Evolutionary conservation across 108 stramenopile species (phyloP).

Genomic region (Hondaea fermentalgiana): DNA sequence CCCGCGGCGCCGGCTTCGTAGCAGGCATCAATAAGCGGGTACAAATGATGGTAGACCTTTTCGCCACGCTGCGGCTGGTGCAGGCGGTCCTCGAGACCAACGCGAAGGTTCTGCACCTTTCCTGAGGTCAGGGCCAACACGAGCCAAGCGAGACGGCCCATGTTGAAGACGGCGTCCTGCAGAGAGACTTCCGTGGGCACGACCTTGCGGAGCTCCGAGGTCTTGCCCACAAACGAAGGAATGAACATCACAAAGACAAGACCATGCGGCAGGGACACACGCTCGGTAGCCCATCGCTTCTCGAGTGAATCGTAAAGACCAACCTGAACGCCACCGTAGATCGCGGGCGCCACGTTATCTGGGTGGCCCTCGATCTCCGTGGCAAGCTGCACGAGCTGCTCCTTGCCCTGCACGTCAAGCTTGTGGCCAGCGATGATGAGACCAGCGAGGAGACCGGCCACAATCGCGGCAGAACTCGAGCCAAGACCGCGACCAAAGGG

Average conservation of each 20-base stretch:
- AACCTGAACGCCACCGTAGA: constrained; percentile 95
- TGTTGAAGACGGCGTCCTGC: constrained; percentile 85
- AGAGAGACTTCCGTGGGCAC: constrained; percentile 64
- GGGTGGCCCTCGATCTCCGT: constrained; percentile 96
- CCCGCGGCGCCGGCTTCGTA: constrained; percentile 82
- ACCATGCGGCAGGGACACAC: constrained; percentile 73
- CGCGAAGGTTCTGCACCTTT: constrained; percentile 81
- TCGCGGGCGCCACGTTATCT: constrained; percentile 94
- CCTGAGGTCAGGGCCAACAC: constrained; percentile 76
- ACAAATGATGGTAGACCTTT: constrained; percentile 81
- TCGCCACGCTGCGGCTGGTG: constrained; percentile 92
- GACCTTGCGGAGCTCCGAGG: constrained; percentile 54
- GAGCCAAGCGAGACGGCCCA: constrained; percentile 86
- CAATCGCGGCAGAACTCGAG: constrained; percentile 89
- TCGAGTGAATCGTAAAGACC: constrained; percentile 76
- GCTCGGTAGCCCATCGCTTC: constrained; percentile 84
- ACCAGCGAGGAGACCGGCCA: constrained; percentile 93
- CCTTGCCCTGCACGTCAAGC: constrained; percentile 84
- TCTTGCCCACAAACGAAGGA: constrained; percentile 90
- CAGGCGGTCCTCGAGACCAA: constrained; percentile 80
- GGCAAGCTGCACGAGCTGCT: constrained; percentile 90
- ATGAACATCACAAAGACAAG: constrained; percentile 91
- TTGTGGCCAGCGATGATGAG: constrained; percentile 89
- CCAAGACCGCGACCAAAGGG: constrained; percentile 93
- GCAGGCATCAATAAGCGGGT: constrained; percentile 85